Conservation (phyloP, 257 asterid genomes). For the Agastache rugosa region DNA sequence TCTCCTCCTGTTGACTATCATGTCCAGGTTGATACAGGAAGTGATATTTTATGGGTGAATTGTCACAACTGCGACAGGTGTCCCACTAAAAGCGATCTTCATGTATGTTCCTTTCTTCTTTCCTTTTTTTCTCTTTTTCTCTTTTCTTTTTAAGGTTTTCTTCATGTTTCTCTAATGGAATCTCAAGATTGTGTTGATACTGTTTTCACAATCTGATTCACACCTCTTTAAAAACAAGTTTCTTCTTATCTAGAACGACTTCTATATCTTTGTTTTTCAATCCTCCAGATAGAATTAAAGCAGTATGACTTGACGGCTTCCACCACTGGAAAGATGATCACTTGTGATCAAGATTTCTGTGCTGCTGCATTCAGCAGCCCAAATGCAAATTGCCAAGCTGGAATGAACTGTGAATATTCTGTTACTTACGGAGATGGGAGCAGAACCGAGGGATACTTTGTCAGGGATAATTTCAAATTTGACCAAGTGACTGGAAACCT, state of each 20-base stretch:
- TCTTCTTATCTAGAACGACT: slow-evolving; percentile 28
- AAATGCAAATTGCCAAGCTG: slow-evolving; percentile 69
- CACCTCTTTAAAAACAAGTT: not conserved
- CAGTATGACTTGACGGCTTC: slow-evolving; percentile 80
- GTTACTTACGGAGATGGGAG: slow-evolving; percentile 95
- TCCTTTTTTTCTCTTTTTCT: not conserved
- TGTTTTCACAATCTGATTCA: not conserved
- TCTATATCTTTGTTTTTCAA: slow-evolving; percentile 31
- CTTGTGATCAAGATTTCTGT: slow-evolving; percentile 87
- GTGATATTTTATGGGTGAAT: slow-evolving; percentile 97
- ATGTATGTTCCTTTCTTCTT: slow-evolving; percentile 52
- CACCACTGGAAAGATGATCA: slow-evolving; percentile 63
- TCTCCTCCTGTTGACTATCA: slow-evolving; percentile 90
- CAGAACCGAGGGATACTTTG: slow-evolving; percentile 84
- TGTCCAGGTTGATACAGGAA: slow-evolving; percentile 98
- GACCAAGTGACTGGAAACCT: slow-evolving; percentile 83
- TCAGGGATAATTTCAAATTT: slow-evolving; percentile 66
- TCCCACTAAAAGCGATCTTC: slow-evolving; percentile 81
- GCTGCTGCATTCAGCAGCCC: slow-evolving; percentile 52
- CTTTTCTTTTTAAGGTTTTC: not conserved
- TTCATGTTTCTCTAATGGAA: not conserved
- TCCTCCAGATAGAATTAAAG: slow-evolving; percentile 68
- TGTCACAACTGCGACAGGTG: slow-evolving; percentile 83
- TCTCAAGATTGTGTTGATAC: slow-evolving; percentile 19
- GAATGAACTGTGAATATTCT: slow-evolving; percentile 77